Base-by-base conservation (phyloP, 2,329 filamentous ascomycete genomes). In the Gnomoniopsis smithogilvyi region DNA sequence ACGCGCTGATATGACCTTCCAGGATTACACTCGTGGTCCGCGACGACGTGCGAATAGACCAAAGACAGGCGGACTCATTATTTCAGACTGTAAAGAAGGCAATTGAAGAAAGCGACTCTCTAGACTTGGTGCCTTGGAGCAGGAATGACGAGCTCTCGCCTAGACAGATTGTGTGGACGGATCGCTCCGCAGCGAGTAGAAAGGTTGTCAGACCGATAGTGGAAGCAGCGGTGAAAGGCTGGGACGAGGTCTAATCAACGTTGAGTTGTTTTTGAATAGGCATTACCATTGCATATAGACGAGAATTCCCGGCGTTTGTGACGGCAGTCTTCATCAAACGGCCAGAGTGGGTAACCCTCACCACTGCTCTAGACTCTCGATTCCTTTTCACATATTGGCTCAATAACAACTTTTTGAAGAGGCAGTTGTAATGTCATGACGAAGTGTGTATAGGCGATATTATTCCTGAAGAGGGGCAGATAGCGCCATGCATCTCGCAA, bases 121-220 rank as follows among this genome's bases (percentile, higher is more conserved):
- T 78, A 38, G 68, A 74, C 4, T 67, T 76, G 48, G 72, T 74
- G 68, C 73, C 72, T 6, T 79, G 77, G 77, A 72, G 78, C 64
- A 65, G 73, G 4, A 74, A 66, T 4, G 57, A 69, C 53, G 74
- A 79, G 69, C 66, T 79, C 48, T 70, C 72, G 0, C 67, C 64
- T 7, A 69, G 76, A 51, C 75, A 78, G 68, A 79, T 79, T 75
- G 75, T 78, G 3, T 79, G 76, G 76, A 73, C 70, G 21, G 75
- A 78, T 54, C 58, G 64, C 50, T 58, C 51, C 10, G 67, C 63
- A 49, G 74, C 73, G 8, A 75, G 76, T 1, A 70, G 77, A 52
- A 79, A 79, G 65, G 64, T 76, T 6, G 73, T 78, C 21, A 66
- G 74, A 53, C 77, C 77, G 2, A 75, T 79, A 59, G 73, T 79